These are phyloP conservation scores for Coemansia sp. DNA, from an alignment of 192 early-diverging fungal species.

Conservation along the genomic window DNA sequence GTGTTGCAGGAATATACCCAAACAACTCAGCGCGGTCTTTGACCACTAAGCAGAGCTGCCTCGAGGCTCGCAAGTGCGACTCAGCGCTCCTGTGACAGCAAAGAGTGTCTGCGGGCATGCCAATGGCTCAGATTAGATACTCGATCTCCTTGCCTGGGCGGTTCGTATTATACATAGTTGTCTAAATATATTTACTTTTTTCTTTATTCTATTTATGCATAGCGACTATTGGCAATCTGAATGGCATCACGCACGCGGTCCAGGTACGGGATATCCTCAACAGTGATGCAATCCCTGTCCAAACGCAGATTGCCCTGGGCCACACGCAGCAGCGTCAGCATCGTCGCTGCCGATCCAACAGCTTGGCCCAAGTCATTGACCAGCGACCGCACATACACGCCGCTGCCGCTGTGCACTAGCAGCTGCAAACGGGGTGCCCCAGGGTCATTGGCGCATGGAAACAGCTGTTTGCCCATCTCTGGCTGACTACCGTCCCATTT, in stretches of 20 bases:
- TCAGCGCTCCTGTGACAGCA: no score
- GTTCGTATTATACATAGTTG: no score
- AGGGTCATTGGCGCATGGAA: slow-evolving; percentile 20
- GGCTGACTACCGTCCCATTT: slow-evolving; percentile 7
- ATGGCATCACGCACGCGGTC: slow-evolving; percentile 9
- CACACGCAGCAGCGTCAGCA: slow-evolving; percentile 58
- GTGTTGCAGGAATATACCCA: no score
- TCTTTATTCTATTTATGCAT: no score
- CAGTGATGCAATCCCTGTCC: slow-evolving; percentile 39
- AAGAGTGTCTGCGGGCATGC: no score
- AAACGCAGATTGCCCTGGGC: slow-evolving; percentile 57
- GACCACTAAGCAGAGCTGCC: no score
- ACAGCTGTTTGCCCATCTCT: slow-evolving; percentile 13
- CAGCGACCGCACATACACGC: slow-evolving; percentile 70
- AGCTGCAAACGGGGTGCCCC: slow-evolving; percentile 53
- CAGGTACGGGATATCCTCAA: slow-evolving; percentile 41
- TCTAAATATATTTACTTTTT: no score
- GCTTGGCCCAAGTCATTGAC: slow-evolving; percentile 61
- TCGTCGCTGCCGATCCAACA: slow-evolving; percentile 57
- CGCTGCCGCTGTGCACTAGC: slow-evolving; percentile 60
- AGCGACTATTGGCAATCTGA: no score
- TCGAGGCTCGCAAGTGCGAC: no score
- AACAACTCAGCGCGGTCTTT: no score
- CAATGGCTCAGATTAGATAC: no score
- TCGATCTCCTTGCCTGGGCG: no score